Evolutionary conservation across 345 rosid species (phyloP), one percentile per base, ranked within the genome.

Genomic region (Citrus medica): DNA sequence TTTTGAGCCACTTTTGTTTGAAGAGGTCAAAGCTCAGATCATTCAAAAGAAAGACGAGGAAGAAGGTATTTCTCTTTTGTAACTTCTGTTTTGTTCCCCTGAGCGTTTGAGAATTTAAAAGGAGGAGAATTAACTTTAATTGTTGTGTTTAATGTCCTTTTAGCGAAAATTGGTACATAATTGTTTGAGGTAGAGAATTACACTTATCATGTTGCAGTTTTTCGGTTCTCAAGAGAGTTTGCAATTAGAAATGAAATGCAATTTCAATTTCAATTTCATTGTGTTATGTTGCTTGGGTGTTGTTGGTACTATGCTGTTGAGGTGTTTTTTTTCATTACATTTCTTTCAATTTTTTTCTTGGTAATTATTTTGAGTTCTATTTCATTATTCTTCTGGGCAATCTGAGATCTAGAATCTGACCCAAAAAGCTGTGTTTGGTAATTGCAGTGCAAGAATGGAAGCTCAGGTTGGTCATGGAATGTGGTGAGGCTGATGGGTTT

Each of bases 1-100:
- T 74, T 90, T 91, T 80, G 99, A 95, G 87, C 96, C 97, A 2
- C 90, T 95, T 30, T 85, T 95, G 76, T 90, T 95, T 40, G 99
- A 95, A 82, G 99, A 95, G 87, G 94, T 91, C 35, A 95, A 92
- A 83, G 93, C 99, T 85, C 97, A 92, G 61, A 91, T 95, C 79
- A 82, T 88, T 76, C 99, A 90, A 80, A 91, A 78, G 72, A 88
- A 85, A 74, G 97, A 93, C 55, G 88, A 80, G 10, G 97, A 91
- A 84, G 93, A 93, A 89, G 96, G 98, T 92, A 71, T 71, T 72
- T 77, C 74, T 30, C 67, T 78, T 73, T 72, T 13, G 33, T 72
- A n/a, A 30, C 25, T 28, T 69, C 4, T 42, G 27, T 64, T 77
- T 66, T 30, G 35, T 46, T 64, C 13, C 32, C 51, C 60, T 24